Base-by-base conservation (phyloP, 306 rosid species). In the Prunus salicina region DNA sequence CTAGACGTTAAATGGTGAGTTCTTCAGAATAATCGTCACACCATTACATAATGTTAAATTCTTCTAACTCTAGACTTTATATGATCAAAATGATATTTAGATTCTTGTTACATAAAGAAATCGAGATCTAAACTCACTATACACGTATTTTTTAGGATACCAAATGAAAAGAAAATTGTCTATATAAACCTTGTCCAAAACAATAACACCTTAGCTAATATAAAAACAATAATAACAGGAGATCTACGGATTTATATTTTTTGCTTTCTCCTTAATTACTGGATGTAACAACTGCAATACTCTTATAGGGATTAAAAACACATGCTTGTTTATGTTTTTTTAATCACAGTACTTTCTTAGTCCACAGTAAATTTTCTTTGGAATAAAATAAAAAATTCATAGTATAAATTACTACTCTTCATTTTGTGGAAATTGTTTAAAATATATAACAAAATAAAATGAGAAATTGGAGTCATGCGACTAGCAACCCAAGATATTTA, bases 11-110 rank as follows among this genome's bases (percentile, higher is more conserved):
- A 34, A 34, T 38, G 9, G 2, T 0, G 9, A 38, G 9, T 6
- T 38, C 0, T 38, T 38, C 0, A 0, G 9, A 0, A 38, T 38
- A 7, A 38, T 38, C 9, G 2, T 38, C 43, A 38, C 43, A 38
- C 2, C 8, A 0, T 6, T 1, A 34, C 2, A 5, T 5, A 5
- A 5, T 32, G 6, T 32, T 32, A 32, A 32, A 32, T 32, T 32
- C 1, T 0, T 32, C 6, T 32, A 32, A 32, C 7, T 32, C 1
- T 0, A 47, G 0, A 47, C 0, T 47, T 13, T 47, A 4, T 47
- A 47, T 12, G 38, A 34, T 34, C 8, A 34, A 34, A 34, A 34
- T 6, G 41, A 6, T 2, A 34, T 34, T 34, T 1, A 34, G 8
- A 34, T 34, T 34, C 41, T 5, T 5, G 1, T 34, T 34, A 1